These are phyloP conservation scores for Yarrowia sp. DNA, from an alignment of 805 yeast genomes.

Conservation along the genomic window DNA sequence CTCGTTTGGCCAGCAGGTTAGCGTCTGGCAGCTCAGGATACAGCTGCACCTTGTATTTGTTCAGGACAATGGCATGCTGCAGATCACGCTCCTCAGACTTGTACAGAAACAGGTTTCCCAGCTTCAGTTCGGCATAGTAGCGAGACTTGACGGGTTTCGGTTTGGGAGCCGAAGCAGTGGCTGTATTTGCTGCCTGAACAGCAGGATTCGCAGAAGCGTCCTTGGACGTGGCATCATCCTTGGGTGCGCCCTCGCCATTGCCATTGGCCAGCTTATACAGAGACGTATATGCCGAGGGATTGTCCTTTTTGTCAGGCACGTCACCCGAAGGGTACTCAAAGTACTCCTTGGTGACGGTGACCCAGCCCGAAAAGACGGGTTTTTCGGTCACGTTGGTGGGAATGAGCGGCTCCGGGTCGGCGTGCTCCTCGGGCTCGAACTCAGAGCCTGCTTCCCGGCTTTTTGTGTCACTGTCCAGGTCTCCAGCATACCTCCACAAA, in stretches of 20 bases:
- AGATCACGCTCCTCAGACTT: conserved; percentile 69
- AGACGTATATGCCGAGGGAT: conserved; percentile 65
- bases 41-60: conserved; percentile 70
- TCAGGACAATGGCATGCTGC: conserved; percentile 78
- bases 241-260: conserved; percentile 14
- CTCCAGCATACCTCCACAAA: conserved; percentile 30
- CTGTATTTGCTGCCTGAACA: conserved; percentile 7
- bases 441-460: not conserved
- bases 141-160: conserved; percentile 37
- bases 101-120: conserved; percentile 88
- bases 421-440: not conserved
- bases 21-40: conserved; percentile 87
- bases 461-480: conserved; percentile 3
- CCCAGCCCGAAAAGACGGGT: conserved; percentile 66
- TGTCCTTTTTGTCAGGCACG: conserved; percentile 52
- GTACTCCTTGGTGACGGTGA: conserved; percentile 82
- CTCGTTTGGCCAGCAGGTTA: conserved; percentile 77
- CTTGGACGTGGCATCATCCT: not conserved
- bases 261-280: conserved; percentile 61
- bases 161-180: not conserved
- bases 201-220: not conserved
- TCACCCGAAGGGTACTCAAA: conserved; percentile 57
- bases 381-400: conserved; percentile 35
- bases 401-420: conserved; percentile 27
- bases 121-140: conserved; percentile 64